Conservation (phyloP, 2,329 filamentous ascomycete genomes). For the Cytospora mali region DNA sequence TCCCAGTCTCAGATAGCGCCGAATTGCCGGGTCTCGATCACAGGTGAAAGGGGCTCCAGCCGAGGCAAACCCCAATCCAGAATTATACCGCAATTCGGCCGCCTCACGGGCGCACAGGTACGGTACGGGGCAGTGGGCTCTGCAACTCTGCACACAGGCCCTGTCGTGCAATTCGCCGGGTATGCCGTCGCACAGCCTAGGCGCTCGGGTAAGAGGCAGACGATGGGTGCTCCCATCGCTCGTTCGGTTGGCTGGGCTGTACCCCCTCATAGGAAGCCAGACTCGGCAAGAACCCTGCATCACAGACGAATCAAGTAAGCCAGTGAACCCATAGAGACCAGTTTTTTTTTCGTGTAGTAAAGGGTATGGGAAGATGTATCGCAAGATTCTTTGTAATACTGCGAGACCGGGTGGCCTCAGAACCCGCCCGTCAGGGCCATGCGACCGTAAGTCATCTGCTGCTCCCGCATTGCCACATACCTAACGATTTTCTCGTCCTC, state of each 20-base stretch:
- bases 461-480: slow-evolving; percentile 57
- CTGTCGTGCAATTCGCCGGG: slow-evolving; percentile 10
- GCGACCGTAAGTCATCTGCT: slow-evolving; percentile 31
- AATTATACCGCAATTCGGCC: not conserved
- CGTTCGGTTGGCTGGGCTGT: slow-evolving; percentile 10
- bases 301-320: slow-evolving; percentile 32
- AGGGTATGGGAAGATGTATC: slow-evolving; percentile 1
- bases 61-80: not conserved
- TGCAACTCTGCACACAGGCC: not conserved
- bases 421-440: slow-evolving; percentile 24
- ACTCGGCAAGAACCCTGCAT: slow-evolving; percentile 61
- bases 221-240: slow-evolving; percentile 7
- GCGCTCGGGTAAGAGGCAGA: slow-evolving; percentile 14
- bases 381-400: slow-evolving; percentile 21
- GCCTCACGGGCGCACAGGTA: slow-evolving; percentile 2
- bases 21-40: not conserved
- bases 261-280: slow-evolving; percentile 56
- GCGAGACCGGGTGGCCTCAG: slow-evolving; percentile 19
- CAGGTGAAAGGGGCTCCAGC: not conserved
- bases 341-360: not conserved
- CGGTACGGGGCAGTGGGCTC: not conserved
- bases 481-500: slow-evolving; percentile 99
- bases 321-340: slow-evolving; percentile 1
- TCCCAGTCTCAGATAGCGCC: not conserved
- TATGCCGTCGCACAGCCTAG: slow-evolving; percentile 17